A percentile compares a stretch with the other conserved stretches of the same genome.
phyloP scores from a whole-genome alignment of 2,329 filamentous ascomycete species.

The Fusarium coicis region DNA sequence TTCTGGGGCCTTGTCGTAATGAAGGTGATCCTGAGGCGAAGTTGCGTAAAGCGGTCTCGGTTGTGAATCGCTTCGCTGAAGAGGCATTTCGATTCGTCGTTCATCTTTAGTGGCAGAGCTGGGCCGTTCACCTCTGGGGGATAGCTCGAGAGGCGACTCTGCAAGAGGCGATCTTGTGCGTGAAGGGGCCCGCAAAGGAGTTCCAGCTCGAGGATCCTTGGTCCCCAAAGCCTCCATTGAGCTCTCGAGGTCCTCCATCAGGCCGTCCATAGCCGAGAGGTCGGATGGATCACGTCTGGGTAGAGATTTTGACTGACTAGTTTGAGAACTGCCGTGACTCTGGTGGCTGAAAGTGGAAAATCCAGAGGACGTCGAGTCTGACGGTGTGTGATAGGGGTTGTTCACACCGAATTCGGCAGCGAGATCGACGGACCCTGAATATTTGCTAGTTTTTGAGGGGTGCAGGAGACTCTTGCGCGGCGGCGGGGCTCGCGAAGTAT shows the following conservation, averaged over 20 bases:
- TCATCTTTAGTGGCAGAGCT: constrained; percentile 41
- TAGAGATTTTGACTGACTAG: constrained; percentile 52
- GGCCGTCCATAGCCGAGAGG: constrained; percentile 58
- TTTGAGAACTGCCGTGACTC: constrained; percentile 70
- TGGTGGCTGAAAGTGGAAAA: constrained; percentile 68
- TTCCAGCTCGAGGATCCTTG: constrained; percentile 49
- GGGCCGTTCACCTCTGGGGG: constrained; percentile 29
- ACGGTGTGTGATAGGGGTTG: constrained; percentile 72
- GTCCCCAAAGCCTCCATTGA: constrained; percentile 55
- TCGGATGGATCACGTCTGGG: constrained; percentile 54
- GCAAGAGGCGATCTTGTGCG: constrained; percentile 41
- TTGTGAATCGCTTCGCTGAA: constrained; percentile 23
- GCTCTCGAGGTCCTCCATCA: constrained; percentile 67
- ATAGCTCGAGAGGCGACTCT: constrained; percentile 45
- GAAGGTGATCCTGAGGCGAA: constrained; percentile 30
- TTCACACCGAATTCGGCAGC: constrained; percentile 69
- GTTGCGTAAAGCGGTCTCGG: constrained; percentile 29
- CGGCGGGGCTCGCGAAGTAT: constrained; percentile 63
- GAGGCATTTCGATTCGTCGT: constrained; percentile 20
- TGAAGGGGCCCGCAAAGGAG: constrained; percentile 42
- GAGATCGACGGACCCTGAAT: constrained; percentile 61
- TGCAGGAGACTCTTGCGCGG: constrained; percentile 62
- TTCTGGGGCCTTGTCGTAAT: constrained; percentile 23
- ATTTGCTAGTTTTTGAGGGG: constrained; percentile 53
- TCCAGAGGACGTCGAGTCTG: constrained; percentile 73